Base-by-base conservation (phyloP, 306 rosid genomes). In the Betula pendula region DNA sequence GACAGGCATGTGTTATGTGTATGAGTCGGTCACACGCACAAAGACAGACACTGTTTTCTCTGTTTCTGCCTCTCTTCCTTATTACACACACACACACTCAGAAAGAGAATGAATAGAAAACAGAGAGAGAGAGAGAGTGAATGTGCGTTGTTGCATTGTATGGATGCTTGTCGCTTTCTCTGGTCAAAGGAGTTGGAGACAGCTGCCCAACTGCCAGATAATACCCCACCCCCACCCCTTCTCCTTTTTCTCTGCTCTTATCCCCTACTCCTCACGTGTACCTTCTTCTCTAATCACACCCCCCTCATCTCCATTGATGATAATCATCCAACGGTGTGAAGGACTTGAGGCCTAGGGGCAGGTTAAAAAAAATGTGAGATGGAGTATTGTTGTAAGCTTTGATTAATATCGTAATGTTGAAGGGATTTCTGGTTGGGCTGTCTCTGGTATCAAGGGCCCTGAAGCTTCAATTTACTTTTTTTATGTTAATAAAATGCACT, bases 111-210 rank as follows among this genome's bases (percentile, higher is more conserved):
- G 31, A 11, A 62, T 27, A 63, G 2, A 59, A 2, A 29, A 27
- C 1, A 27, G 5, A 9, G 6, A 56, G 16, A 5, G 45, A 31
- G 24, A 75, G 4, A 35, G 71, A 48, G 72, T 31, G 62, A 75
- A 12, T 20, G 55, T 73, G 69, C 29, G 69, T 58, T 58, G 68
- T 45, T 16, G 42, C 6, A 4, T 14, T 31, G 70, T 6, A 24
- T 9, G 53, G 43, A 48, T 22, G 35, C 27, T 49, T 49, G 58
- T 72, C 77, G 44, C 77, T 62, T 83, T 79, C 67, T 83, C 4
- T 72, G 74, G 78, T 83, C 78, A 75, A 72, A 66, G 11, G 56
- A 80, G 83, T 77, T 74, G 84, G 82, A 80, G 82, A 80, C 87
- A 84, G 87, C 68, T 80, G 59, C 82, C 80, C 80, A 44, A 47